Evolutionary conservation across 192 early-diverging fungal genomes (phyloP).

Genomic region (Jimgerdemannia flammicorona): DNA sequence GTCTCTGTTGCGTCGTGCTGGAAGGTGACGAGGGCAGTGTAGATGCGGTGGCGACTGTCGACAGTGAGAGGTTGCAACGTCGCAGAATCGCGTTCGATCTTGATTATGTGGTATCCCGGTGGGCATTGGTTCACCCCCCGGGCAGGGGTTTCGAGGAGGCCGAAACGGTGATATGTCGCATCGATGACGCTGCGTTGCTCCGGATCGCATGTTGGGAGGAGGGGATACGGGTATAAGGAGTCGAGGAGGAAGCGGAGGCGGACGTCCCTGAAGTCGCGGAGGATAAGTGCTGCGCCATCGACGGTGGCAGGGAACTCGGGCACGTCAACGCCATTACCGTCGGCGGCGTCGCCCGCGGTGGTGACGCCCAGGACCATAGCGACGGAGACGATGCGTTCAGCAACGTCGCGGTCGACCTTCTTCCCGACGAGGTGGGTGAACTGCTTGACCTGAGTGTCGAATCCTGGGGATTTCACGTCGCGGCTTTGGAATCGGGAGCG

Average conservation of each 20-base stretch:
- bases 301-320: slow-evolving; percentile 59
- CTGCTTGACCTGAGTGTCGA: slow-evolving; percentile 46
- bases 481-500: slow-evolving; percentile 75
- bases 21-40: slow-evolving; percentile 31
- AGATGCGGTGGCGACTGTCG: slow-evolving; percentile 28
- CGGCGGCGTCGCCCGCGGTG: slow-evolving; percentile 28
- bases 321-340: slow-evolving; percentile 33
- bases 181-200: slow-evolving; percentile 59
- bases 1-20: not conserved
- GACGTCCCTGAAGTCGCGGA: slow-evolving; percentile 37
- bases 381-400: slow-evolving; percentile 52
- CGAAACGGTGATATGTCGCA: slow-evolving; percentile 55
- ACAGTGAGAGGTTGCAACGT: slow-evolving; percentile 15
- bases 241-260: slow-evolving; percentile 53
- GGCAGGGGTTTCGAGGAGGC: slow-evolving; percentile 32
- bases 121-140: slow-evolving; percentile 37
- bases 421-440: slow-evolving; percentile 39
- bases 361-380: slow-evolving; percentile 46
- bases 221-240: slow-evolving; percentile 55
- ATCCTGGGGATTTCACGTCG: slow-evolving; percentile 53
- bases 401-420: slow-evolving; percentile 32
- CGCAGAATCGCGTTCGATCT: slow-evolving; percentile 29
- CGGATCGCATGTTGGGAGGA: slow-evolving; percentile 51
- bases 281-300: slow-evolving; percentile 39
- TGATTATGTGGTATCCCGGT: slow-evolving; percentile 22